Conservation (phyloP, 2,329 filamentous ascomycete species). For the Xylariales sp. region DNA sequence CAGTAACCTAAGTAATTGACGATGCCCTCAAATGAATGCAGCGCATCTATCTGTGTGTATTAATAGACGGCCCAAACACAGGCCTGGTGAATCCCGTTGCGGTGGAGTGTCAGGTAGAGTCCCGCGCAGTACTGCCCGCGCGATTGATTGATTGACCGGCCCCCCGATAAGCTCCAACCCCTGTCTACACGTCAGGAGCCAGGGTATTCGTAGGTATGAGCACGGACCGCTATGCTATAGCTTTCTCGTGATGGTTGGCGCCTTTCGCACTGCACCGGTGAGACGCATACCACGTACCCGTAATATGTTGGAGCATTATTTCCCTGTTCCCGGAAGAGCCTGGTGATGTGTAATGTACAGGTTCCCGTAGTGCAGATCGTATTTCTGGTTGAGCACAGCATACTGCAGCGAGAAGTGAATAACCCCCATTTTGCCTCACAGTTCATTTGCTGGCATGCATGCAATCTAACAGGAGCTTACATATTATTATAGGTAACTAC, state of each 20-base stretch:
- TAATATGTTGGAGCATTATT: constrained; percentile 2
- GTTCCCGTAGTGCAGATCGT: not conserved
- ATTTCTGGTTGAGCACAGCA: not conserved
- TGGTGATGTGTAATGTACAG: not conserved
- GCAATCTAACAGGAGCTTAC: too few relatives aligned
- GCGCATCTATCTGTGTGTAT: constrained; percentile 4
- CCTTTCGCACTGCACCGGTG: not conserved
- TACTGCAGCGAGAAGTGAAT: not conserved
- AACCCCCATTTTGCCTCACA: not conserved
- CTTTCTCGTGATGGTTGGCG: not conserved
- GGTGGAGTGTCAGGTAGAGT: constrained; percentile 18
- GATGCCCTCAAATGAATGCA: not conserved
- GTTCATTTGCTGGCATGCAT: too few relatives aligned
- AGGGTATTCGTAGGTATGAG: not conserved
- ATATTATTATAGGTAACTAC: not conserved
- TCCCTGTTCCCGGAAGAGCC: not conserved
- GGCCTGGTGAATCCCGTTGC: constrained; percentile 30
- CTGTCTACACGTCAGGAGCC: not conserved
- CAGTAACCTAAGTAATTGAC: not conserved
- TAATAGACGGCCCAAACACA: constrained; percentile 31
- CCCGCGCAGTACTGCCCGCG: not conserved
- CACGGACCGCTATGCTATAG: constrained; percentile 3
- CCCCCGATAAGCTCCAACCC: constrained; percentile 1
- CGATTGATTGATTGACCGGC: constrained; percentile 20
- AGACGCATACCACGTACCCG: not conserved